Conservation (phyloP, 1,284 basidiomycete species). For the Veloboletus limbatus region DNA sequence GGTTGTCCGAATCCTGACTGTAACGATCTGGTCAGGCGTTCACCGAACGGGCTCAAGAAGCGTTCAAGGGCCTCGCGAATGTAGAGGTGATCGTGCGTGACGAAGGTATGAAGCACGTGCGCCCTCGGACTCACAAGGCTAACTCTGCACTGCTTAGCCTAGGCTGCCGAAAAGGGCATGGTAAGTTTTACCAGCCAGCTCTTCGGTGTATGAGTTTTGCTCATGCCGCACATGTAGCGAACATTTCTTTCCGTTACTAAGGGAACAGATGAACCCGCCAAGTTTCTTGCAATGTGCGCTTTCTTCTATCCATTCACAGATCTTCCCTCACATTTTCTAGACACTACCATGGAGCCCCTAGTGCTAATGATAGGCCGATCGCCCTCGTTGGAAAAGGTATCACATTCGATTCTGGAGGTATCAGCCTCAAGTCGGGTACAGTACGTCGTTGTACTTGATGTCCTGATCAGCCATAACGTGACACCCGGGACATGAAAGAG, state of each 20-base stretch:
- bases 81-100: constrained; percentile 74
- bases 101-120: constrained; percentile 55
- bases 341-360: constrained; percentile 75
- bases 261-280: constrained; percentile 81
- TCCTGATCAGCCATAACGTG: not conserved
- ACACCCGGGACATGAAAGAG: constrained; percentile 63
- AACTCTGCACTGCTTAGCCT: constrained; percentile 45
- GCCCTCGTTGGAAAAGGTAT: constrained; percentile 88
- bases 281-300: constrained; percentile 81
- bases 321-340: constrained; percentile 35
- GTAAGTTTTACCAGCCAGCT: constrained; percentile 33
- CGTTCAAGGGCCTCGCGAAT: constrained; percentile 67
- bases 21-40: constrained; percentile 50
- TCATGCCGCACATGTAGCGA: constrained; percentile 42
- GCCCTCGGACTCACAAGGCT: too few relatives aligned
- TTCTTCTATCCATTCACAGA: not conserved
- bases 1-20: not conserved
- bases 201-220: not conserved
- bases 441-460: constrained; percentile 44
- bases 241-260: constrained; percentile 87
- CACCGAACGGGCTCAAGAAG: constrained; percentile 65
- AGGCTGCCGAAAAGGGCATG: constrained; percentile 84
- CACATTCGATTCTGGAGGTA: constrained; percentile 88
- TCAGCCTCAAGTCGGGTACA: constrained; percentile 75
- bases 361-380: constrained; percentile 57